Conservation (phyloP, 371 early-diverging fungal species). For the Syncephalastrum monosporum region DNA sequence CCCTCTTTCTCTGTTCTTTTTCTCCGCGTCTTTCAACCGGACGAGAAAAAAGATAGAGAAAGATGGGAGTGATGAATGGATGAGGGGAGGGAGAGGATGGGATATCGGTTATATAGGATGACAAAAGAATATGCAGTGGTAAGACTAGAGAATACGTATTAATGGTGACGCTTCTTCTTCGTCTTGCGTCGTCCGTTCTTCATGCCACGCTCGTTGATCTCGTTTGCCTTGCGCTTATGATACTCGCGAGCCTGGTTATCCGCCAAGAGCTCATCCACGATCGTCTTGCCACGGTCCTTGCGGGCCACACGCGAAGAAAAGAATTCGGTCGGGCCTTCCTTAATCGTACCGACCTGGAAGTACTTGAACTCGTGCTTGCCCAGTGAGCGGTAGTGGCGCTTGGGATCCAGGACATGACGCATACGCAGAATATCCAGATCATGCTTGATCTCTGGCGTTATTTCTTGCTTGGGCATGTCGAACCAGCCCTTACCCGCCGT, state of each 20-base stretch:
- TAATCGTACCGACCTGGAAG: slow-evolving; percentile 91
- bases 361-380: slow-evolving; percentile 76
- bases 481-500: slow-evolving; percentile 88
- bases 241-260: slow-evolving; percentile 72
- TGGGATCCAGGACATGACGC: slow-evolving; percentile 90
- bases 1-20: too few species aligned
- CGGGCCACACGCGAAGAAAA: slow-evolving; percentile 79
- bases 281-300: slow-evolving; percentile 80
- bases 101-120: too few species aligned
- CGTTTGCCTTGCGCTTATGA: slow-evolving; percentile 81
- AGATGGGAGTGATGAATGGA: too few species aligned
- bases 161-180: slow-evolving; percentile 21
- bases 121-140: too few species aligned
- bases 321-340: slow-evolving; percentile 90
- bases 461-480: slow-evolving; percentile 82
- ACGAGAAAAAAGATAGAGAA: too few species aligned
- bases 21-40: too few species aligned
- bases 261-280: slow-evolving; percentile 88
- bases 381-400: slow-evolving; percentile 88
- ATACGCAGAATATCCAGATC: slow-evolving; percentile 86
- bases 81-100: too few species aligned
- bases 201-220: slow-evolving; percentile 67
- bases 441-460: slow-evolving; percentile 86
- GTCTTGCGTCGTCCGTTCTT: slow-evolving; percentile 64
- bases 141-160: too few species aligned